Percentiles rank a stretch among this genome's conserved stretches.
These are phyloP conservation scores for Tetratostichococcus sp. DNA, from an alignment of 139 green algal species.

Conservation along the genomic window DNA sequence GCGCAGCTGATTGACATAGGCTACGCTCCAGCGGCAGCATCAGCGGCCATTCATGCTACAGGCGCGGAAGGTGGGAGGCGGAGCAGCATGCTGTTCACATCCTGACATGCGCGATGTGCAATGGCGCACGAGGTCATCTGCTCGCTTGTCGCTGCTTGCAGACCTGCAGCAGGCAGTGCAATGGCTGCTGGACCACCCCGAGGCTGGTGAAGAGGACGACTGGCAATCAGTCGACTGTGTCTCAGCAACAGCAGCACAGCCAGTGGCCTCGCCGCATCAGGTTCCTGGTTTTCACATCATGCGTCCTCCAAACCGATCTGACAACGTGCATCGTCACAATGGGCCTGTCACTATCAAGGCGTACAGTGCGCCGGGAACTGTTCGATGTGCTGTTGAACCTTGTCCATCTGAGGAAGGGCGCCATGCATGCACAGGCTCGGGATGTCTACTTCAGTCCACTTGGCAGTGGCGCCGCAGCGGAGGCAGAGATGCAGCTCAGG, in stretches of 20 bases:
- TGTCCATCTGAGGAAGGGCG: no score
- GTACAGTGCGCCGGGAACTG: no score
- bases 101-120: neutral
- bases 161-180: constrained; percentile 25
- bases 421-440: no score
- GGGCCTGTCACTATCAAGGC: no score
- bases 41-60: constrained; percentile 23
- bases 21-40: constrained; percentile 14
- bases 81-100: no score
- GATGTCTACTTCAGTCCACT: neutral
- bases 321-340: no score
- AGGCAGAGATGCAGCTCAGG: neutral
- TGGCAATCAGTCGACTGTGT: neutral
- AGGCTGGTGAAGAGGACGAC: neutral
- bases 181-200: constrained; percentile 27
- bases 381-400: no score
- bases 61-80: constrained; percentile 24
- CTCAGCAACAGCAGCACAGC: neutral
- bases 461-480: neutral
- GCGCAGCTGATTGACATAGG: constrained; percentile 27
- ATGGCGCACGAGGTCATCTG: neutral
- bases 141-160: neutral
- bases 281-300: neutral
- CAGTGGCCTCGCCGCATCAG: neutral
- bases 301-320: no score